These are phyloP conservation scores for Fusarium redolens DNA, from an alignment of 2,329 filamentous ascomycete genomes.

Conservation along the genomic window DNA sequence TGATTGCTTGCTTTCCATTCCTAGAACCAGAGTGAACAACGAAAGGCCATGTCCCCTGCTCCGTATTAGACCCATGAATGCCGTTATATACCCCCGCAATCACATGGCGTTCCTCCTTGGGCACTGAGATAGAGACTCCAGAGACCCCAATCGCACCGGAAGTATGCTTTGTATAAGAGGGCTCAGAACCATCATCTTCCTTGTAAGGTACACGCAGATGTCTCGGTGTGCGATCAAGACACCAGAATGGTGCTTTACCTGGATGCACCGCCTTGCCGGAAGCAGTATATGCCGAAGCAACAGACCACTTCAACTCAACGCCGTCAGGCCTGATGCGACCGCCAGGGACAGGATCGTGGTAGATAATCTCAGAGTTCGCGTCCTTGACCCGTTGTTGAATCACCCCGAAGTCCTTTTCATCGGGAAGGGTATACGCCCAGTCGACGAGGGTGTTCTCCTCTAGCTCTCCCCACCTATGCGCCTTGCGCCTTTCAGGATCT, in stretches of 20 bases:
- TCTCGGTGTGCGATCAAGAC: conserved; percentile 18
- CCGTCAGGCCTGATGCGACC: conserved; percentile 29
- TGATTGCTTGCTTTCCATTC: conserved; percentile 2
- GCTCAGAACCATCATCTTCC: background rate
- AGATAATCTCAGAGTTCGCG: background rate
- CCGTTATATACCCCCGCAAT: conserved; percentile 14
- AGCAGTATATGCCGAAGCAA: conserved; percentile 15
- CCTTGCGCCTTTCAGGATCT: conserved; percentile 16
- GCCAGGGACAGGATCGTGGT: conserved; percentile 10
- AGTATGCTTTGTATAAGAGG: conserved; percentile 18
- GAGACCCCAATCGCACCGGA: conserved; percentile 5
- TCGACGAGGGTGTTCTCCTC: conserved; percentile 21
- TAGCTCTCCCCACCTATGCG: conserved; percentile 22
- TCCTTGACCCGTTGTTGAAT: conserved; percentile 9
- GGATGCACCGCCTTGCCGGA: conserved; percentile 6
- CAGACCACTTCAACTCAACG: conserved; percentile 26
- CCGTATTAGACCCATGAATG: background rate
- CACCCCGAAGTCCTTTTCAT: conserved; percentile 8
- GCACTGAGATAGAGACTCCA: background rate
- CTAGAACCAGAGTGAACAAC: conserved; percentile 19
- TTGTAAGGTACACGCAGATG: conserved; percentile 16
- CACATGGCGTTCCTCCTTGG: background rate
- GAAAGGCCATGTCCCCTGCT: background rate
- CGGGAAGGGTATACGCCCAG: conserved; percentile 24
- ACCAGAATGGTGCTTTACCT: conserved; percentile 28